Base-by-base conservation (phyloP, 225 moss, liverwort and hornwort species). In the Bryoerythrophyllum caledonicum region DNA sequence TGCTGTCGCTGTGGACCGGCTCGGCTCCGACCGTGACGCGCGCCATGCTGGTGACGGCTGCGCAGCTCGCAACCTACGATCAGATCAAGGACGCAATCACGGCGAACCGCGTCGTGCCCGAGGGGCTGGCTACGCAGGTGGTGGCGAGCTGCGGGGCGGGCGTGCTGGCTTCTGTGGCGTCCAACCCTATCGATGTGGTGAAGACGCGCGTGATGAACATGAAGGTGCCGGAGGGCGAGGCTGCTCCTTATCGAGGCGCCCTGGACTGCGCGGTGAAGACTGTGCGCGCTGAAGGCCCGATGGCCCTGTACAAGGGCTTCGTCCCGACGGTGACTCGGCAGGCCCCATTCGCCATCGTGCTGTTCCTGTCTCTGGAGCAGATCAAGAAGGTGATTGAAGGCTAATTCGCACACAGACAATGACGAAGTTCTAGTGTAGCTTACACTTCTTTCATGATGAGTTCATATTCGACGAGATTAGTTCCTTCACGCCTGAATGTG, bases 181-280 rank as follows among this genome's bases (percentile, higher is more conserved):
- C 93, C 0, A 95, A 91, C 43, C 95, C 95, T 0, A 88, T 93
- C 0, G 95, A 95, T 16, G 95, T 95, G 6, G 92, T 95, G 14
- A 95, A 95, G 78, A 95, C 93, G 3, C 76, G 93, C 16, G 91
- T 95, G 8, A 95, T 95, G 95, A 95, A 90, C 48, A 91, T 93
- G 95, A 91, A 87, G 41, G 84, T 87, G 6, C 65, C 68, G 15
- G 78, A 82, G 1, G 91, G 88, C 4, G 79, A 81, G 24, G 66
- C 28, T 1, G 70, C 91, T 5, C 91, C 90, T 0, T 95, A 95
- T 63, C 78, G 77, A 1, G 95, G 95, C 1, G 88, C 95, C 20
- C 13, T 95, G 40, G 93, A 95, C 58, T 95, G 95, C 64, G 95
- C 91, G 0, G 55, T 95, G 60, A 93, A 95, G 75, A 93, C 95